A percentile compares a stretch with the other conserved stretches of the same genome.
These are phyloP conservation scores for Boletus coccyginus DNA, from an alignment of 768 basidiomycete species.

Conservation along the genomic window DNA sequence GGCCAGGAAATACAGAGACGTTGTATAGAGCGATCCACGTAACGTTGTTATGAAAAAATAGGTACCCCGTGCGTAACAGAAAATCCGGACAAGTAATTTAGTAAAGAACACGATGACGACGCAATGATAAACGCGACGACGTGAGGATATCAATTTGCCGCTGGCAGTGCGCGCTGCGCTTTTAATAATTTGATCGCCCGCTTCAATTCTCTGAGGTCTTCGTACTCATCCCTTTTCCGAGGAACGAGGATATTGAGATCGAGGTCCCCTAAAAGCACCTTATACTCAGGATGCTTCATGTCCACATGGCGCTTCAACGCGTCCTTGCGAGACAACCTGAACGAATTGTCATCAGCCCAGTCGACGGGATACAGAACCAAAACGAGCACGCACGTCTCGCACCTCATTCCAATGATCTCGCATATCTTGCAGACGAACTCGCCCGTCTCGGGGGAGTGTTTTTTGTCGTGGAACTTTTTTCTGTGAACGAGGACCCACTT, in stretches of 20 bases:
- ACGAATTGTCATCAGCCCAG: background rate
- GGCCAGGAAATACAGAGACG: too few relatives aligned
- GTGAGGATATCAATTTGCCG: too few relatives aligned
- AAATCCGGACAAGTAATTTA: too few relatives aligned
- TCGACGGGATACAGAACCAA: background rate
- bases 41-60: too few relatives aligned
- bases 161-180: background rate
- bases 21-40: too few relatives aligned
- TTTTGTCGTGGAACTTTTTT: background rate
- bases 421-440: background rate
- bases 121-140: too few relatives aligned
- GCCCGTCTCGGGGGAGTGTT: background rate
- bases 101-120: too few relatives aligned
- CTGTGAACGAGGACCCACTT: background rate
- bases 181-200: background rate
- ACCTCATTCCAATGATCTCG: background rate
- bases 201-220: background rate
- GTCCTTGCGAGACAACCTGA: slow-evolving; percentile 1
- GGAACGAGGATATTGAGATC: background rate
- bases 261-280: background rate
- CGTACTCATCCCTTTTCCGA: background rate
- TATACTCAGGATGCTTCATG: background rate
- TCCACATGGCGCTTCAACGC: slow-evolving; percentile 1
- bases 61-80: too few relatives aligned
- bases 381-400: background rate